Base-by-base conservation (phyloP, 495 filamentous ascomycete genomes). In the Aspergillus baeticus region DNA sequence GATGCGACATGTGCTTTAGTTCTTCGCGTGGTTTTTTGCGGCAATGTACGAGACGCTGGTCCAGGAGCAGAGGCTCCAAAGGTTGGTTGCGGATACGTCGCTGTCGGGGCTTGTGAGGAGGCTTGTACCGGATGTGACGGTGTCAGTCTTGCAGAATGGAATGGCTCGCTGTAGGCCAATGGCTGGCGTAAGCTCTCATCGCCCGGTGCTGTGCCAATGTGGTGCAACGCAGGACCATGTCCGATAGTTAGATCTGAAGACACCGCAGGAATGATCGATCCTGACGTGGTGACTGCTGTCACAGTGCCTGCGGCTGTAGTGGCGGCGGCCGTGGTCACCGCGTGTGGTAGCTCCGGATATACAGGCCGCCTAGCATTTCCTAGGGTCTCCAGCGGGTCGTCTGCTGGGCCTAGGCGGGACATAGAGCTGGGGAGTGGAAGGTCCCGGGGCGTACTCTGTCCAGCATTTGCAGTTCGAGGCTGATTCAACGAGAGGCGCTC, bases 1-100 rank as follows among this genome's bases (percentile, higher is more conserved):
- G 92, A 96, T 34, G 93, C 91, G 44, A 98, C 94, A 76, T 98
- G 94, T 11, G 91, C 91, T 66, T 98, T 98, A 7, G 91, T 87
- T 63, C 92, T 89, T 60, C 92, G 82, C 14, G 91, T 89, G 6
- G 86, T 76, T 59, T 87, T 90, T 44, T 79, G 76, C 38, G 76
- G 70, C 38, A 77, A 59, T 41, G 71, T 61, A 23, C 77, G 70
- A 38, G 53, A 49, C 26, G 65, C 55, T 6, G 68, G 46, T 10
- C 59, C 66, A 0, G 69, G 41, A 0, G 67, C 48, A 5, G 64
- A 56, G 1, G 59, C 15, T 39, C 68, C 69, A 42, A 71, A 53
- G 3, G 66, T 42, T 29, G 65, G 49, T 51, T 70, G 55, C 41
- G 75, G 44, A 66, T 69, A 71, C 49, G 62, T 53, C 43, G 68